Evolutionary conservation across 495 filamentous ascomycete species (phyloP).

Genomic region (Geoglossum glabrum): DNA sequence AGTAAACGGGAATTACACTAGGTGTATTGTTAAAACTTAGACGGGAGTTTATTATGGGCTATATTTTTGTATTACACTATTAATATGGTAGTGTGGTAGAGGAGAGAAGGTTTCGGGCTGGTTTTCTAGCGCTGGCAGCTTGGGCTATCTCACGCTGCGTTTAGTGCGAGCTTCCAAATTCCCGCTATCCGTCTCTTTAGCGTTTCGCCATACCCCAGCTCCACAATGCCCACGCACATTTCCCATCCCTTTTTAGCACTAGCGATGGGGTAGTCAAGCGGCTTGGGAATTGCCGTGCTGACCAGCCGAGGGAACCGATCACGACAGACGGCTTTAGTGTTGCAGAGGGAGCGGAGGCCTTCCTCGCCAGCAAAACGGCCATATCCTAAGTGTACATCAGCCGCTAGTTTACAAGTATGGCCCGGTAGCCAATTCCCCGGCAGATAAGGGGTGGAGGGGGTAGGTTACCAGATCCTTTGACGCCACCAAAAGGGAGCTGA

Average conservation of each 20-base stretch:
- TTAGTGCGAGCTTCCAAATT: slow-evolving; percentile 25
- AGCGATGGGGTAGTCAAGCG: slow-evolving; percentile 59
- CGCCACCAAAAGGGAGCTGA: slow-evolving; percentile 81
- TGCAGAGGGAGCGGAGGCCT: slow-evolving; percentile 65
- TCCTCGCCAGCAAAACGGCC: slow-evolving; percentile 86
- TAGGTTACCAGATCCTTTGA: slow-evolving; percentile 36
- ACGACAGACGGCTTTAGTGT: slow-evolving; percentile 64
- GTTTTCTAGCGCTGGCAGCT: too few species aligned
- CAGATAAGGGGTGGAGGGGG: too few species aligned
- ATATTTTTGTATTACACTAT: too few species aligned
- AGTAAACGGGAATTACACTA: too few species aligned
- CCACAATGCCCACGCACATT: slow-evolving; percentile 40
- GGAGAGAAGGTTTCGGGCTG: too few species aligned
- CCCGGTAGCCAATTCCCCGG: too few species aligned
- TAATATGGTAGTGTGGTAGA: too few species aligned
- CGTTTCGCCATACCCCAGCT: slow-evolving; percentile 39
- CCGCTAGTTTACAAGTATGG: not conserved
- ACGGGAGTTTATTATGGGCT: too few species aligned
- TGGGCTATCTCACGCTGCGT: not conserved
- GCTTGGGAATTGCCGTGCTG: slow-evolving; percentile 55
- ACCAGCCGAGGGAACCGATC: slow-evolving; percentile 44
- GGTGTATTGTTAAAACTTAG: too few species aligned
- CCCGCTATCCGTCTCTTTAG: slow-evolving; percentile 27
- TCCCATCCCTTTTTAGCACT: slow-evolving; percentile 26
- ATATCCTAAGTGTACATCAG: slow-evolving; percentile 35